Conservation (phyloP, 805 yeast genomes). For the Debaryomyces maramus region DNA sequence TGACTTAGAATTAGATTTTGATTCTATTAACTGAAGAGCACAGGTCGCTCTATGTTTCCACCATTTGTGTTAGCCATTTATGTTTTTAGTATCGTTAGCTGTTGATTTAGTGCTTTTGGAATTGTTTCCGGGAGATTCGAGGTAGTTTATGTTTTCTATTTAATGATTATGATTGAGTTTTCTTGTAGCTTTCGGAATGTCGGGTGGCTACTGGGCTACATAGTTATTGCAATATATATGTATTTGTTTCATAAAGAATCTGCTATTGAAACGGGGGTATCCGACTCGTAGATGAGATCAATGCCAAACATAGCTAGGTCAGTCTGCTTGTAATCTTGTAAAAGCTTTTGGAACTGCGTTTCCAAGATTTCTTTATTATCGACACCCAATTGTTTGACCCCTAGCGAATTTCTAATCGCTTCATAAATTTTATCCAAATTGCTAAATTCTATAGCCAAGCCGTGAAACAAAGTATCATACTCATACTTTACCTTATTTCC, state of each 20-base stretch:
- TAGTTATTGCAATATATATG: too few species aligned
- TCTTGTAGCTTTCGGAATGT: too few species aligned
- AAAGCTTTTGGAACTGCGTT: neutral
- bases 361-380: neutral
- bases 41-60: too few species aligned
- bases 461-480: constrained; percentile 8
- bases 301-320: constrained; percentile 1
- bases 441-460: constrained; percentile 6
- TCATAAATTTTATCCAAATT: constrained; percentile 1
- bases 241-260: too few species aligned
- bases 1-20: constrained; percentile 5
- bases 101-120: too few species aligned
- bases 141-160: too few species aligned
- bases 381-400: neutral
- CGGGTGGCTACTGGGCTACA: too few species aligned
- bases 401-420: neutral
- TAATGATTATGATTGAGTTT: constrained; percentile 1
- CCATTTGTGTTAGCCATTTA: too few species aligned
- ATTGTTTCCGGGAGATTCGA: too few species aligned
- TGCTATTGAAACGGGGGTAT: neutral
- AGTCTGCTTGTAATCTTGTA: constrained; percentile 3
- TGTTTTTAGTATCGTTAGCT: too few species aligned
- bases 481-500: constrained; percentile 6
- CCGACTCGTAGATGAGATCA: neutral
- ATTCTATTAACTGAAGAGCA: neutral